phyloP scores from a whole-genome alignment of 805 yeast genomes.

The Yamadazyma kitorensis region DNA sequence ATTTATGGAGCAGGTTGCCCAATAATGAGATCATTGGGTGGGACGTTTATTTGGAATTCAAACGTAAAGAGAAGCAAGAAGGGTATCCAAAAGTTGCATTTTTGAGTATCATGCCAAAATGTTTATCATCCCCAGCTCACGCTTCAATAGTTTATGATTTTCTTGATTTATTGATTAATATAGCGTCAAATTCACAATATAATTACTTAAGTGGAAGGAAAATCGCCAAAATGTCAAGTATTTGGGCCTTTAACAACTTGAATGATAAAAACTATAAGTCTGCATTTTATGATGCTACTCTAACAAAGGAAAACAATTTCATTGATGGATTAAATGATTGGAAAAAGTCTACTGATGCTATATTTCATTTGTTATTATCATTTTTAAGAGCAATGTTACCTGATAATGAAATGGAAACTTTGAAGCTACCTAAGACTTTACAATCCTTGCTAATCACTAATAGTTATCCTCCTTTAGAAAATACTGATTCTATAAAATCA shows the following conservation, averaged over 20 bases:
- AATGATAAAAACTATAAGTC: slow-evolving; percentile 20
- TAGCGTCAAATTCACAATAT: slow-evolving; percentile 75
- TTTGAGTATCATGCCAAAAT: slow-evolving; percentile 77
- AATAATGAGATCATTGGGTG: slow-evolving; percentile 80
- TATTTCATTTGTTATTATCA: slow-evolving; percentile 74
- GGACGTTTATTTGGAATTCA: slow-evolving; percentile 75
- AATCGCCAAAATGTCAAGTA: slow-evolving; percentile 74
- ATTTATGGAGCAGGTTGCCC: slow-evolving; percentile 84
- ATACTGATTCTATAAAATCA: slow-evolving; percentile 31
- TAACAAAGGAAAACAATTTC: slow-evolving; percentile 39
- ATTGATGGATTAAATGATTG: slow-evolving; percentile 72
- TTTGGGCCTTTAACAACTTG: slow-evolving; percentile 75
- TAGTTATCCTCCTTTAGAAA: slow-evolving; percentile 70
- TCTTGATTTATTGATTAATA: slow-evolving; percentile 71
- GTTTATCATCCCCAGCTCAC: slow-evolving; percentile 79
- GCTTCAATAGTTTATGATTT: slow-evolving; percentile 89
- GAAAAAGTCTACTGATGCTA: slow-evolving; percentile 81
- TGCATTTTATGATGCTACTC: slow-evolving; percentile 38
- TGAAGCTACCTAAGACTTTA: slow-evolving; percentile 62
- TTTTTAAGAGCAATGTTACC: slow-evolving; percentile 79
- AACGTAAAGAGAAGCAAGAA: slow-evolving; percentile 58
- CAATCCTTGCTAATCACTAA: slow-evolving; percentile 62
- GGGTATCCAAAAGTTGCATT: slow-evolving; percentile 73
- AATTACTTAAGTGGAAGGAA: slow-evolving; percentile 80
- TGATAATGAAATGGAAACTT: slow-evolving; percentile 54